Evolutionary conservation across 2,329 filamentous ascomycete species (phyloP), one percentile per base, ranked within the genome.

Genomic region (Arthrobotrys megalospora): DNA sequence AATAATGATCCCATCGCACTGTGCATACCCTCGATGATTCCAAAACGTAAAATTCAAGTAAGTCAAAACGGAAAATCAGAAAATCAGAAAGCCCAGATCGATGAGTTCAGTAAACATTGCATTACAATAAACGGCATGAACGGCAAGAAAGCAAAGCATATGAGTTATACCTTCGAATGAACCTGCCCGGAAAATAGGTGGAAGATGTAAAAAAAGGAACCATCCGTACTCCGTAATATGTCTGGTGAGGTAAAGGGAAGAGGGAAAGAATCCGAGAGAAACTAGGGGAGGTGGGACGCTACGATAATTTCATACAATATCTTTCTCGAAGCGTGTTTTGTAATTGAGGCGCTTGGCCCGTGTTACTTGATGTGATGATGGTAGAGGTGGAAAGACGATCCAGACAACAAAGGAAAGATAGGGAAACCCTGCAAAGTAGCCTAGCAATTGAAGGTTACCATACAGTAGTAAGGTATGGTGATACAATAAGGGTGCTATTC

Each of bases 151-250:
- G 48, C 66, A 72, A 77, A 62, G 21, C 65, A 80, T 65, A 78
- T 80, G 69, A 72, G 67, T 68, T 80, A 66, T 76, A 78, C 75
- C 75, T 73, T 71, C 52, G 45, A 72, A 72, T 72, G 69, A 72
- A 65, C 70, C 68, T 70, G 63, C 68, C 67, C 78, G 65, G 52
- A 32, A 53, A 65, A 66, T 65, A 70, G 36, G 50, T 45, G 28
- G 28, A 76, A 45, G 45, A 67, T 60, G 36, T 43, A 45, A 50
- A 69, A 72, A 63, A 45, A 52, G n/a, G 62, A 76, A 76, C 62
- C 75, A 73, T 79, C 75, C 67, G 75, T 67, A 79, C 67, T 72
- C 67, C 67, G 48, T 72, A 58, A 73, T 79, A 79, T 73, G 69
- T 79, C 67, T 79, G 75, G 68, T 58, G 58, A 65, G 48, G 60